Percentiles rank a stretch among this genome's conserved stretches.
These are phyloP conservation scores for Monosporozyma servazzii DNA, from an alignment of 805 yeast genomes.

Conservation along the genomic window DNA sequence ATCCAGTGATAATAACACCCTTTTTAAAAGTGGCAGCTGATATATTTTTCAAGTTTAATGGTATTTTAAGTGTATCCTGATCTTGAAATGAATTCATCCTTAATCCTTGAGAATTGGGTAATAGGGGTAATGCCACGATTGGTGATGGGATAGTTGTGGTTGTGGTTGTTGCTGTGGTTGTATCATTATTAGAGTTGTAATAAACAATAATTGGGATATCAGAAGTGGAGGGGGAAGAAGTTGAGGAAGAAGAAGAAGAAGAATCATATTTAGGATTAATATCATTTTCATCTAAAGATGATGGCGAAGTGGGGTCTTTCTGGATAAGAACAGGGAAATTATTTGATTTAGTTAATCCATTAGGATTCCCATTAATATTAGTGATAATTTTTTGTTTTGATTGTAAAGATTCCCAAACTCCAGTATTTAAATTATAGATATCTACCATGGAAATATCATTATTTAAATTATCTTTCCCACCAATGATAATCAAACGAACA, in stretches of 20 bases:
- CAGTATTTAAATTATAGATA: slow-evolving; percentile 23
- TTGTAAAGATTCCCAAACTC: slow-evolving; percentile 23
- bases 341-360: slow-evolving; percentile 13
- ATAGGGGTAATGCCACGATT: slow-evolving; percentile 28
- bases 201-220: background rate
- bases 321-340: slow-evolving; percentile 21
- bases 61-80: slow-evolving; percentile 17
- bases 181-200: slow-evolving; percentile 4
- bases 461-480: slow-evolving; percentile 29
- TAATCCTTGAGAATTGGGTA: slow-evolving; percentile 27
- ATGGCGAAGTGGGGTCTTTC: background rate
- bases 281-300: background rate
- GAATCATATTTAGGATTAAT: background rate
- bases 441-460: slow-evolving; percentile 24
- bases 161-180: background rate
- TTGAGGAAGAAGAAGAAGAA: no score
- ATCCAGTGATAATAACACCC: slow-evolving; percentile 55
- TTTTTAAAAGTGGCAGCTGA: slow-evolving; percentile 59
- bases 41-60: slow-evolving; percentile 40
- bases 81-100: slow-evolving; percentile 20
- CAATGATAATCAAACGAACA: slow-evolving; percentile 26
- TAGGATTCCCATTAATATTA: slow-evolving; percentile 17
- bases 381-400: slow-evolving; percentile 11
- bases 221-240: no score
- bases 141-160: slow-evolving; percentile 18